Evolutionary conservation across 495 filamentous ascomycete genomes (phyloP).

Genomic region (Penicillium samsonianum): DNA sequence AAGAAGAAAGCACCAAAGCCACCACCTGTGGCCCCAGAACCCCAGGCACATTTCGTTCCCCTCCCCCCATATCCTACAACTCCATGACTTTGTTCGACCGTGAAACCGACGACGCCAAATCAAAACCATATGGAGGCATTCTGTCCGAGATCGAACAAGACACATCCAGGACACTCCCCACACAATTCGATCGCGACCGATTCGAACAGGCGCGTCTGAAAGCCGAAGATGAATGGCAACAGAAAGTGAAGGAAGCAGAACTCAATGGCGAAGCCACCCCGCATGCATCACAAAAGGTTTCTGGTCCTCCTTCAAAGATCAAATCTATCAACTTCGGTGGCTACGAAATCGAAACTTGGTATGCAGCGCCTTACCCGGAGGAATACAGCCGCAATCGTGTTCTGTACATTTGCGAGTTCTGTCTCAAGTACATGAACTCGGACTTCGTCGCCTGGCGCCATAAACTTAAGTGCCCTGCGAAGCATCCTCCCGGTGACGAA

Average conservation of each 20-base stretch:
- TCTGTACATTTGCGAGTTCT: conserved; percentile 98
- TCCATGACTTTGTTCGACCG: conserved; percentile 84
- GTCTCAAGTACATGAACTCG: conserved; percentile 98
- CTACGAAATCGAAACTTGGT: conserved; percentile 98
- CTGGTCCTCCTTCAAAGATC: conserved; percentile 90
- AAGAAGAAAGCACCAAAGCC: conserved; percentile 42
- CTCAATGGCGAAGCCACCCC: conserved; percentile 48
- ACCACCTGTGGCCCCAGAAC: conserved; percentile 35
- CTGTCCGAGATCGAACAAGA: conserved; percentile 86
- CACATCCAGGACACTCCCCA: conserved; percentile 82
- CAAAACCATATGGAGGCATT: conserved; percentile 95
- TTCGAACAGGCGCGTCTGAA: conserved; percentile 87
- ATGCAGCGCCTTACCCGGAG: conserved; percentile 97
- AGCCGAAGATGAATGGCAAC: conserved; percentile 89
- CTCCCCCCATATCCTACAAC: conserved; percentile 57
- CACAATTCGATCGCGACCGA: conserved; percentile 71
- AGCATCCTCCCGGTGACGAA: conserved; percentile 95
- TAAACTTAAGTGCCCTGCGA: conserved; percentile 95
- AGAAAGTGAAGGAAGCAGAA: conserved; percentile 53
- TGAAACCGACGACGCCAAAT: conserved; percentile 83
- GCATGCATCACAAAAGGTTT: conserved; percentile 63
- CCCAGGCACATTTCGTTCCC: conserved; percentile 49
- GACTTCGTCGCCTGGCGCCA: conserved; percentile 97
- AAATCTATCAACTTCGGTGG: conserved; percentile 98
- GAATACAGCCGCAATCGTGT: conserved; percentile 95